A percentile compares a stretch with the other conserved stretches of the same genome.
phyloP scores from a whole-genome alignment of 257 asterid species.

The Ajuga chamaepitys region DNA sequence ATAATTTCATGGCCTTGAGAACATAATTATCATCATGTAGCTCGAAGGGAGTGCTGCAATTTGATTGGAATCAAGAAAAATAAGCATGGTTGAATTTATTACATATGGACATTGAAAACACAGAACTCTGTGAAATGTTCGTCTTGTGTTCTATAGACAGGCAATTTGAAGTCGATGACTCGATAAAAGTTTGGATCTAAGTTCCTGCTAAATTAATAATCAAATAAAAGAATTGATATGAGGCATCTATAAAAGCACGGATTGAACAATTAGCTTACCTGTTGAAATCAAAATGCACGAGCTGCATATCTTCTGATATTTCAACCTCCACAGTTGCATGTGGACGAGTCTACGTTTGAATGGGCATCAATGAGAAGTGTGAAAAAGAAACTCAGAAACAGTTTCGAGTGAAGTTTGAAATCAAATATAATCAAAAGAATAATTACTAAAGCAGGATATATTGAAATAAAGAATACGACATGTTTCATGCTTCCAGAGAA shows the following conservation, averaged over 20 bases:
- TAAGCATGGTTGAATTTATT: background rate
- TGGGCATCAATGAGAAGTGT: conserved; percentile 1
- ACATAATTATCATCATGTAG: conserved; percentile 89
- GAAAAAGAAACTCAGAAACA: background rate
- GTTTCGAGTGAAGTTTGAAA: background rate
- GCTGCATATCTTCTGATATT: conserved; percentile 99
- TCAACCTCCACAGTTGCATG: conserved; percentile 99
- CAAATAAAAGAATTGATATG: too few relatives aligned
- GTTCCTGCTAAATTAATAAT: too few relatives aligned
- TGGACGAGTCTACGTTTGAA: conserved; percentile 79
- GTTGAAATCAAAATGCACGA: conserved; percentile 96
- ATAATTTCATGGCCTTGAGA: conserved; percentile 84
- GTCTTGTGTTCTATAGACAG: too few relatives aligned
- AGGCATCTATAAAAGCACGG: too few relatives aligned
- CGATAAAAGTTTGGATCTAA: too few relatives aligned
- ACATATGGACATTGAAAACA: too few relatives aligned
- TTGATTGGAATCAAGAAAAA: background rate
- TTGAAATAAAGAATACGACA: background rate
- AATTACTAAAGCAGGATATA: background rate
- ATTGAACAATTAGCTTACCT: too few relatives aligned
- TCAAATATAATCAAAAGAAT: background rate
- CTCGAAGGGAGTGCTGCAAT: conserved; percentile 93
- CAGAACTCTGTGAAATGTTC: too few relatives aligned
- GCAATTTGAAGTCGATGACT: too few relatives aligned
- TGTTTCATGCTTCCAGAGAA: background rate